Conservation (phyloP, 2,329 filamentous ascomycete species). For the Bipolaris victoriae region DNA sequence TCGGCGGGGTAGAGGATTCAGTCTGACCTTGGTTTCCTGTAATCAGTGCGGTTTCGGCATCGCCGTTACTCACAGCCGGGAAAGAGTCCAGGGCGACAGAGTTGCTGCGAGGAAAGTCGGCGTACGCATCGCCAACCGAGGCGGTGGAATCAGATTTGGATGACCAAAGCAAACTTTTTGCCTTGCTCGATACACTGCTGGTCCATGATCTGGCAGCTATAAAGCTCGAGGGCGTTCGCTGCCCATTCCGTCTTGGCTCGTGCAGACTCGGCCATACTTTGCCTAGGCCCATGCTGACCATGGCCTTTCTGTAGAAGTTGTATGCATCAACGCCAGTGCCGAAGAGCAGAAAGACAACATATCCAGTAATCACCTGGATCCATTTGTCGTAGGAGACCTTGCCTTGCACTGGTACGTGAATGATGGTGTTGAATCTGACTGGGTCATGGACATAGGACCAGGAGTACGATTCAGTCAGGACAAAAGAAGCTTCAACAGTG, state of each 20-base stretch:
- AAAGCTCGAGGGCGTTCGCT: slow-evolving; percentile 22
- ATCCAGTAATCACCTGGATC: slow-evolving; percentile 61
- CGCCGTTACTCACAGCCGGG: slow-evolving; percentile 10
- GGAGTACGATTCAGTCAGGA: slow-evolving; percentile 53
- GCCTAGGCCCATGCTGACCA: slow-evolving; percentile 36
- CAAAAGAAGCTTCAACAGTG: slow-evolving; percentile 41
- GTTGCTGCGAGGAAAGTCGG: not conserved
- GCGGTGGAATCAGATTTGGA: slow-evolving; percentile 21
- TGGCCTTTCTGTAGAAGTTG: slow-evolving; percentile 37
- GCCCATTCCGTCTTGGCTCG: slow-evolving; percentile 20
- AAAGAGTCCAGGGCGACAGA: slow-evolving; percentile 15
- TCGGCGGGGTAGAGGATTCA: not conserved
- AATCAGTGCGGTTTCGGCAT: slow-evolving; percentile 18
- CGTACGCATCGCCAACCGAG: slow-evolving; percentile 13
- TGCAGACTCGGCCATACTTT: slow-evolving; percentile 41
- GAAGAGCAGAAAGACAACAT: slow-evolving; percentile 67
- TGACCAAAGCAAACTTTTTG: slow-evolving; percentile 34
- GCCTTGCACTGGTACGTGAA: slow-evolving; percentile 55
- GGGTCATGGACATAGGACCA: slow-evolving; percentile 62
- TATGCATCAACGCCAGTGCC: slow-evolving; percentile 67
- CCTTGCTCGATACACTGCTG: slow-evolving; percentile 27
- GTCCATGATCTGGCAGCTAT: slow-evolving; percentile 27
- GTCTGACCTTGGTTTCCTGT: not conserved
- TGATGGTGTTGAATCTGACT: slow-evolving; percentile 56
- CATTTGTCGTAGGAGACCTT: slow-evolving; percentile 62